These are phyloP conservation scores for Leptosphaerulina australis DNA, from an alignment of 2,329 filamentous ascomycete species.

Conservation along the genomic window DNA sequence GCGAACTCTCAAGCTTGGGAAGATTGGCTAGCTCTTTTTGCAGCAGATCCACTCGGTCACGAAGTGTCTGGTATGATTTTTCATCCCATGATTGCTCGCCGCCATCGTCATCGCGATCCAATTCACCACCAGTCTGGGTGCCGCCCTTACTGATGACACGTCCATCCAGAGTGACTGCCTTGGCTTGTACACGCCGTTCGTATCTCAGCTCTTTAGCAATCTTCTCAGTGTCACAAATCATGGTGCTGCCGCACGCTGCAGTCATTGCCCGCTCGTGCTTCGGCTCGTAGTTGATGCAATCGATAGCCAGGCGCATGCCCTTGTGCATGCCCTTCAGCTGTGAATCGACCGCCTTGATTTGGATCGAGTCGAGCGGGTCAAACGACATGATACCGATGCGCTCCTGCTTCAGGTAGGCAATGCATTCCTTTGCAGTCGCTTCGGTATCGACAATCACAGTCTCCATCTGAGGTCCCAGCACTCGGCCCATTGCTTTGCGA, in stretches of 20 bases:
- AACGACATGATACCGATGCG: constrained; percentile 88
- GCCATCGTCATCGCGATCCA: constrained; percentile 67
- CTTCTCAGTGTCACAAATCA: constrained; percentile 87
- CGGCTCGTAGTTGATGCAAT: constrained; percentile 92
- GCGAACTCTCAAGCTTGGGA: constrained; percentile 76
- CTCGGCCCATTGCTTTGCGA: constrained; percentile 88
- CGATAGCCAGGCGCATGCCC: constrained; percentile 85
- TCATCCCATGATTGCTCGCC: constrained; percentile 87
- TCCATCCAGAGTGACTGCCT: constrained; percentile 94
- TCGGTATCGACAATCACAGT: constrained; percentile 94
- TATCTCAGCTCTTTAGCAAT: constrained; percentile 92
- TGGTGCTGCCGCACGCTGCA: constrained; percentile 91
- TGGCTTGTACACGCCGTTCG: constrained; percentile 81
- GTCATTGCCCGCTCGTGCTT: constrained; percentile 89
- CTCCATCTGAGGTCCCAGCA: constrained; percentile 91
- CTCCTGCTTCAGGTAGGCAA: constrained; percentile 91
- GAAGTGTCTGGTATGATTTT: constrained; percentile 83
- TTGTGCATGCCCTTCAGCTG: constrained; percentile 88
- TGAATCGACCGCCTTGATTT: constrained; percentile 87
- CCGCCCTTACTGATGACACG: constrained; percentile 96
- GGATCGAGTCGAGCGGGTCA: constrained; percentile 95
- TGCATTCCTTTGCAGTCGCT: constrained; percentile 91
- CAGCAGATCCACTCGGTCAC: constrained; percentile 75
- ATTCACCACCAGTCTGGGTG: constrained; percentile 93
- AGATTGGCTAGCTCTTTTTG: constrained; percentile 78